A percentile compares a stretch with the other conserved stretches of the same genome.
Evolutionary conservation across 805 yeast species (phyloP).

Genomic region (Wickerhamiella kurtzmanii): DNA sequence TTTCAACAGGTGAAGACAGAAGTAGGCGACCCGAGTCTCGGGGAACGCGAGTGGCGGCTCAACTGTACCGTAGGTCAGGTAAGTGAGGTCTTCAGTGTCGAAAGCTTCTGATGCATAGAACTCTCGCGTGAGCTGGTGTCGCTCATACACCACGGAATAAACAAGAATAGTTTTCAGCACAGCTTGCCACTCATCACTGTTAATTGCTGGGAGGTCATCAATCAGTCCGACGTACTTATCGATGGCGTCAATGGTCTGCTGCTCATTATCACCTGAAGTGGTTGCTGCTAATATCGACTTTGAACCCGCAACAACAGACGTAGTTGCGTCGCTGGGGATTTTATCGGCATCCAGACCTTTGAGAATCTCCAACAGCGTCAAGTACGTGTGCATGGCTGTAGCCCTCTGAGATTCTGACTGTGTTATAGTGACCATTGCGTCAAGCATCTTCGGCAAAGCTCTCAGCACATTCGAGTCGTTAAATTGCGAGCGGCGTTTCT

Average conservation of each 20-base stretch:
- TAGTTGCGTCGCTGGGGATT: neutral
- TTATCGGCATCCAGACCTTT: slow-evolving; percentile 1
- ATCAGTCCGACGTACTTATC: slow-evolving; percentile 18
- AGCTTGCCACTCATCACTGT: slow-evolving; percentile 24
- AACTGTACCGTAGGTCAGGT: slow-evolving; percentile 42
- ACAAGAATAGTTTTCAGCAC: slow-evolving; percentile 36
- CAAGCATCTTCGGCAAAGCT: neutral
- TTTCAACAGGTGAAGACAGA: slow-evolving; percentile 44
- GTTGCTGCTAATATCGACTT: slow-evolving; percentile 8
- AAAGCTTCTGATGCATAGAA: slow-evolving; percentile 23
- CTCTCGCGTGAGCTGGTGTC: slow-evolving; percentile 30
- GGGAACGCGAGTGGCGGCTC: slow-evolving; percentile 32
- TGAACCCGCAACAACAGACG: slow-evolving; percentile 7
- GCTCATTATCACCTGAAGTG: slow-evolving; percentile 3
- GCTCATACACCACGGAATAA: slow-evolving; percentile 43
- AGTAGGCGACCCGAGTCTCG: slow-evolving; percentile 37
- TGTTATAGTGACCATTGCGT: neutral
- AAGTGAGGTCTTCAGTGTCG: slow-evolving; percentile 25
- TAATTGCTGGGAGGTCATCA: slow-evolving; percentile 25
- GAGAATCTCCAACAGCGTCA: neutral
- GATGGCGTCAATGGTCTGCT: slow-evolving; percentile 2
- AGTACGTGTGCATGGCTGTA: neutral
- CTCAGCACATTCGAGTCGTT: neutral
- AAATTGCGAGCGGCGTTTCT: neutral
- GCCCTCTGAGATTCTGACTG: neutral